These are phyloP conservation scores for Cercospora sp. DNA, from an alignment of 2,329 filamentous ascomycete genomes.

Conservation along the genomic window DNA sequence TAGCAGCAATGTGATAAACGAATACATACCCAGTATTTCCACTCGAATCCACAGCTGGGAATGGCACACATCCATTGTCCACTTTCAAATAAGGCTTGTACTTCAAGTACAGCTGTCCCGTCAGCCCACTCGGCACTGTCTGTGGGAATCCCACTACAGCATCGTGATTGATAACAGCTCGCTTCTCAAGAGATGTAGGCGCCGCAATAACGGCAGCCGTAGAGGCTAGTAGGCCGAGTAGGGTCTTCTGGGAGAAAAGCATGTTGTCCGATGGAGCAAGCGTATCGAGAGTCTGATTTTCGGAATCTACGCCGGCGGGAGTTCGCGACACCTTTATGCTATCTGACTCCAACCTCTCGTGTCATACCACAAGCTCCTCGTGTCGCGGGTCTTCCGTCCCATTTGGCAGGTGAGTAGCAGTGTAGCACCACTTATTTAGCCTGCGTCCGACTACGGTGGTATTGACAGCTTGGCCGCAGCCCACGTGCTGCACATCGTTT, in stretches of 20 bases:
- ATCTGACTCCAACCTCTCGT: background rate
- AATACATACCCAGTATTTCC: conserved; percentile 56
- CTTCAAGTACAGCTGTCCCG: conserved; percentile 53
- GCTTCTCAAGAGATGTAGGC: conserved; percentile 33
- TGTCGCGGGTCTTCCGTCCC: background rate
- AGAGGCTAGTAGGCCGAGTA: background rate
- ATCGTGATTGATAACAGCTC: conserved; percentile 49
- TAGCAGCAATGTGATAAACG: background rate
- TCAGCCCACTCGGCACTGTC: conserved; percentile 51
- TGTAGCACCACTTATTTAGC: background rate
- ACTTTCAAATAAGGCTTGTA: conserved; percentile 60
- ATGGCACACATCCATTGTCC: conserved; percentile 62
- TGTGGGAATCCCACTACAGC: conserved; percentile 56
- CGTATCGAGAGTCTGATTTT: background rate
- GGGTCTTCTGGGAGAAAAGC: background rate
- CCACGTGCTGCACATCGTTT: background rate
- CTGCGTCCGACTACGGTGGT: background rate
- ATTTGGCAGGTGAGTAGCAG: background rate
- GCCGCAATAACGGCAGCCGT: conserved; percentile 12
- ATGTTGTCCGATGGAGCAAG: background rate
- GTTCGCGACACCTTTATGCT: background rate
- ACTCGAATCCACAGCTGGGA: conserved; percentile 59
- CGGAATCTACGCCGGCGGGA: background rate
- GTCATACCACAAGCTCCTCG: background rate
- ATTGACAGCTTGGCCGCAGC: background rate